phyloP scores from a whole-genome alignment of 2,329 filamentous ascomycete genomes.

The Trematosphaeria pertusa region DNA sequence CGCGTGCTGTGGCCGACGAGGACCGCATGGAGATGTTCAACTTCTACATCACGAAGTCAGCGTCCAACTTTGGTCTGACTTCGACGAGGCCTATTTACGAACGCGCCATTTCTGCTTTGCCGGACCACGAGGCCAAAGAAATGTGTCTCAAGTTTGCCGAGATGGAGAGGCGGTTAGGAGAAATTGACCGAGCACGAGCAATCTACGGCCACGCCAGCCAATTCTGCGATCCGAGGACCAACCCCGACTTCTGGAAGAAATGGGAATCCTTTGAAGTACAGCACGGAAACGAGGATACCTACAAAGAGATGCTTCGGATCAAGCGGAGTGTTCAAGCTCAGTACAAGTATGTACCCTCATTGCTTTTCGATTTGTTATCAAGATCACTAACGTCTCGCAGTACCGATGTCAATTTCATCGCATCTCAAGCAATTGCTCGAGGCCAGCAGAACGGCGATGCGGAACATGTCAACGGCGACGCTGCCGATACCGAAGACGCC shows the following conservation, averaged over 20 bases:
- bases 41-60: conserved; percentile 98
- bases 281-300: conserved; percentile 98
- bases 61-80: conserved; percentile 95
- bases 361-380: background rate
- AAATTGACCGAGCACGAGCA: conserved; percentile 92
- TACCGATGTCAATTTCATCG: conserved; percentile 98
- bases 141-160: conserved; percentile 99
- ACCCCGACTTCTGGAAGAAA: conserved; percentile 89
- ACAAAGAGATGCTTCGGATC: conserved; percentile 98
- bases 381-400: conserved; percentile 52
- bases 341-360: conserved; percentile 73
- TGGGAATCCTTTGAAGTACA: conserved; percentile 98
- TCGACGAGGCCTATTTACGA: conserved; percentile 97
- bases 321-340: conserved; percentile 97
- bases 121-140: conserved; percentile 89
- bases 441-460: conserved; percentile 67
- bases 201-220: conserved; percentile 97
- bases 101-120: conserved; percentile 89
- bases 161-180: conserved; percentile 89
- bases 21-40: conserved; percentile 98
- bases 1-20: conserved; percentile 91
- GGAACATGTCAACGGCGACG: conserved; percentile 53
- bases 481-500: conserved; percentile 70
- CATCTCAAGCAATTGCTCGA: conserved; percentile 88
- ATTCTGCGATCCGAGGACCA: conserved; percentile 94